Base-by-base conservation (phyloP, 306 rosid species). In the Senna siamea region DNA sequence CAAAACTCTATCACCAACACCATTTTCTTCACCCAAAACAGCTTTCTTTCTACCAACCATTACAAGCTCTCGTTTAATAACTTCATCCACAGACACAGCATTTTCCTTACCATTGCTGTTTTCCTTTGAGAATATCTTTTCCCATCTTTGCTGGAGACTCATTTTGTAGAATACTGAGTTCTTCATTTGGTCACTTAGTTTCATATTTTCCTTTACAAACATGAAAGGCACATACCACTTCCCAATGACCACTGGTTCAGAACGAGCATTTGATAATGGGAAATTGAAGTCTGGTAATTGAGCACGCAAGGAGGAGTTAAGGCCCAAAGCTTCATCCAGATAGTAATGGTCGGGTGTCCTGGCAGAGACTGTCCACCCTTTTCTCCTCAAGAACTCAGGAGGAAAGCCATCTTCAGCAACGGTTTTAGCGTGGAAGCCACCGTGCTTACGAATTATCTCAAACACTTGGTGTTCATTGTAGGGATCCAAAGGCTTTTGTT, bases 141-240 rank as follows among this genome's bases (percentile, higher is more conserved):
- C 86, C 89, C 90, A 89, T n/a, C 80, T 76, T 54, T 87, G 88
- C 61, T 79, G 80, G 1, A 89, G 85, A 15, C 84, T 85, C 81
- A 86, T 60, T 41, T 75, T 72, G 23, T 89, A 87, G 20, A 81
- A 87, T 74, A 60, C 41, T 1, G 85, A 85, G 1, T 5, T 60
- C 11, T 67, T 47, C 82, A 85, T 72, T 2, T 83, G 82, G 18
- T 78, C 72, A 34, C 80, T 81, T 3, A 76, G 18, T 17, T 23
- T 75, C 46, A 54, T 14, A 54, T 74, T 76, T 55, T 85, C 95
- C 70, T 73, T 80, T n/a, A 87, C 55, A 53, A 87, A 87, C 80
- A 85, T 56, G 50, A 83, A 85, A 65, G 92, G 96, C 23, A 77
- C 53, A 6, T 90, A 78, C 93, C 93, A 90, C 41, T 83, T 85